phyloP scores from a whole-genome alignment of 352 stramenopile genomes.

The Phytophthora vignae region DNA sequence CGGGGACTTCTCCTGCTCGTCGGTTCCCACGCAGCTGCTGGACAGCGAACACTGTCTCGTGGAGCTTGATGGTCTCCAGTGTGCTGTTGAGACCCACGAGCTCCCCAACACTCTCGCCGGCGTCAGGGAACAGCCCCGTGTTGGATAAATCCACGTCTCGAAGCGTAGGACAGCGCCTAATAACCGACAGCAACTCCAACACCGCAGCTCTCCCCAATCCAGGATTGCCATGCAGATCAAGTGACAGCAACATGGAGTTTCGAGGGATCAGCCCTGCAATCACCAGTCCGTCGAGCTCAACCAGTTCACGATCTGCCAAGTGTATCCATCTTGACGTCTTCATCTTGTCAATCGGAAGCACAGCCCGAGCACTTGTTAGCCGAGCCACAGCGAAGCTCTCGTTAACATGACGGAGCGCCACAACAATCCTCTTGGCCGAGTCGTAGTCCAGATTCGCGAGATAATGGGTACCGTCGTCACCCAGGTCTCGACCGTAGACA shows the following conservation, averaged over 20 bases:
- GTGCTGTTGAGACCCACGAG: constrained; percentile 68
- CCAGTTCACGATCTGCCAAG: constrained; percentile 41
- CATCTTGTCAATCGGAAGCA: constrained; percentile 66
- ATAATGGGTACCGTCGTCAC: constrained; percentile 50
- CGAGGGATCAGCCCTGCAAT: constrained; percentile 63
- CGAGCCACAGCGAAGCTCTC: constrained; percentile 52
- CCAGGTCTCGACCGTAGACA: constrained; percentile 58
- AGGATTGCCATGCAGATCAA: constrained; percentile 74
- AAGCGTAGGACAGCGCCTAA: constrained; percentile 61
- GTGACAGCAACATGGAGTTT: constrained; percentile 60
- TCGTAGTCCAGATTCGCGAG: constrained; percentile 68
- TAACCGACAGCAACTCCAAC: constrained; percentile 60
- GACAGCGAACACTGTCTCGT: constrained; percentile 46
- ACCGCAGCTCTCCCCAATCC: constrained; percentile 60
- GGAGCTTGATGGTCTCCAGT: constrained; percentile 67
- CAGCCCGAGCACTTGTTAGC: constrained; percentile 51
- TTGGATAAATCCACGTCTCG: constrained; percentile 62
- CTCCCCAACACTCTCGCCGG: constrained; percentile 65
- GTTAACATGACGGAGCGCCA: constrained; percentile 60
- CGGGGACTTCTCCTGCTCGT: constrained; percentile 21
- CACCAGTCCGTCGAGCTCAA: constrained; percentile 73
- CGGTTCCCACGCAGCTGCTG: constrained; percentile 66
- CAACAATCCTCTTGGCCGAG: constrained; percentile 55
- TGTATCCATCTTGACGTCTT: constrained; percentile 70
- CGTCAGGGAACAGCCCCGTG: constrained; percentile 66